A percentile compares a stretch with the other conserved stretches of the same genome.
Conservation (phyloP, 108 stramenopile genomes). For the Pseudonitzschia multiseries region DNA sequence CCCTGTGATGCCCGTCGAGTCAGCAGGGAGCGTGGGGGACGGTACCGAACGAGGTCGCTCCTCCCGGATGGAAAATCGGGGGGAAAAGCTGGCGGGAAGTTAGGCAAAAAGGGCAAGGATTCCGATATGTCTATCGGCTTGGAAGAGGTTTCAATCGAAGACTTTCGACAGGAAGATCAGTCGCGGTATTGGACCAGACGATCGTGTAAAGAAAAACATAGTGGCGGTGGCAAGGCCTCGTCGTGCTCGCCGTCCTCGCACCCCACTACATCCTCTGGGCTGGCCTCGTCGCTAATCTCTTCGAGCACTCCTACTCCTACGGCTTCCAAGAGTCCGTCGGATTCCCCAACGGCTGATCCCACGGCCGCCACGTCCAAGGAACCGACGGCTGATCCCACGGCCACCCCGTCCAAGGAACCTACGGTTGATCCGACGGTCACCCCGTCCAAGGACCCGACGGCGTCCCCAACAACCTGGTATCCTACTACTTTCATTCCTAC, state of each 20-base stretch:
- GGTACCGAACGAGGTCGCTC: background rate
- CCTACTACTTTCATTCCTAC: constrained; percentile 8
- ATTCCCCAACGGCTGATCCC: constrained; percentile 4
- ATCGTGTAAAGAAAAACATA: background rate
- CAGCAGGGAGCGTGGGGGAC: background rate
- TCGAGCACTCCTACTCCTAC: background rate
- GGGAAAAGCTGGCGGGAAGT: background rate
- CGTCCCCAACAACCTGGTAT: background rate
- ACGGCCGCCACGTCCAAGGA: too few species aligned
- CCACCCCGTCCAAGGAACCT: constrained; percentile 8
- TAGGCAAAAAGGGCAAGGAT: background rate
- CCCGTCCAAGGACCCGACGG: constrained; percentile 15
- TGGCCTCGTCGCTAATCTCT: background rate
- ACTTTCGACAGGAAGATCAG: background rate
- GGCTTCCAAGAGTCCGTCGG: background rate
- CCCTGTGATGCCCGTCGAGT: background rate
- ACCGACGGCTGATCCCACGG: constrained; percentile 2
- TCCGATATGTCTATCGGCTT: background rate
- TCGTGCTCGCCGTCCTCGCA: background rate
- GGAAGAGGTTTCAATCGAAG: background rate
- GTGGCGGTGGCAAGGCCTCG: background rate
- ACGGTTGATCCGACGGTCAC: constrained; percentile 2
- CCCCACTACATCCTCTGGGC: background rate
- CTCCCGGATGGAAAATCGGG: background rate
- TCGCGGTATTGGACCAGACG: background rate